phyloP scores from a whole-genome alignment of 192 early-diverging fungal species.

The Mortierella hygrophila region DNA sequence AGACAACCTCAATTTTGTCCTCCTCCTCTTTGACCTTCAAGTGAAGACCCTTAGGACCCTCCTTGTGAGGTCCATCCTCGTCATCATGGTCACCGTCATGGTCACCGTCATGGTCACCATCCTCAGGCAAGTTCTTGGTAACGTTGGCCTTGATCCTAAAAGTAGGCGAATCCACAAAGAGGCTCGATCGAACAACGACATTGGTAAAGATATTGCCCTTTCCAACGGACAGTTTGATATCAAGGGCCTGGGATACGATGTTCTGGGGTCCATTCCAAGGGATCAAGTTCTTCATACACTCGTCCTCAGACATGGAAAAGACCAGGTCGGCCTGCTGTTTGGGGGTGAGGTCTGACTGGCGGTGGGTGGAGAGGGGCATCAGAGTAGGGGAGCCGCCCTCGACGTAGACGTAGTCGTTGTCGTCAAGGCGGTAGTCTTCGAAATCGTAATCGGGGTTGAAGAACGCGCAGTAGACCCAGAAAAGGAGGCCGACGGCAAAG shows the following conservation, averaged over 20 bases:
- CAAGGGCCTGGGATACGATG: conserved; percentile 1
- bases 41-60: conserved; percentile 27
- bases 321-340: not conserved
- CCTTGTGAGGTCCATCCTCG: conserved; percentile 9
- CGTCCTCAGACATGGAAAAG: not conserved
- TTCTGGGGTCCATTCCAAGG: conserved; percentile 26
- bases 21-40: conserved; percentile 13
- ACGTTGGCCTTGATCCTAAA: conserved; percentile 37
- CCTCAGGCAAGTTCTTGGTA: conserved; percentile 13
- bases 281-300: conserved; percentile 20
- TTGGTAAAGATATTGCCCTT: conserved; percentile 31
- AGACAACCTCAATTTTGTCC: conserved; percentile 13
- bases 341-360: not conserved
- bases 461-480: conserved; percentile 25
- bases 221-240: conserved; percentile 29
- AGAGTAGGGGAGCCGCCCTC: not conserved
- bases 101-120: conserved; percentile 19
- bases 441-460: not conserved
- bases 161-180: conserved; percentile 15
- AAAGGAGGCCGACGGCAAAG: not conserved
- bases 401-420: not conserved
- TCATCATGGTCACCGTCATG: conserved; percentile 26
- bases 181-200: conserved; percentile 20
- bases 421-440: not conserved
- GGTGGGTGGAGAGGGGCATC: not conserved